Conservation (phyloP, 1,139 yeast genomes). For the Taiozyma sp. region DNA sequence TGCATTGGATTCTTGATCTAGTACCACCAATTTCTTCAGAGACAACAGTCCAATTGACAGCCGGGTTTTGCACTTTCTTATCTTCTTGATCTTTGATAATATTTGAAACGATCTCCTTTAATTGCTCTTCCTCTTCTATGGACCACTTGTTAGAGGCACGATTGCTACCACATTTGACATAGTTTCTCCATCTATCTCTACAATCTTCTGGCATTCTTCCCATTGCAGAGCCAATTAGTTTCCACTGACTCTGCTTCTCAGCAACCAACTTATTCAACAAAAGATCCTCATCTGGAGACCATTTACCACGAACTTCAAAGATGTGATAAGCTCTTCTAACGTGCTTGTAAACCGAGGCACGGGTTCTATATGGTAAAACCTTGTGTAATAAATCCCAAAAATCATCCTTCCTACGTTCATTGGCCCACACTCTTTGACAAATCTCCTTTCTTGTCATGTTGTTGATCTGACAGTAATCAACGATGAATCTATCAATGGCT, state of each 20-base stretch:
- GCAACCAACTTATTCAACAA: constrained; percentile 56
- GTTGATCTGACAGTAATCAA: constrained; percentile 58
- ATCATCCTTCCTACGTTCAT: constrained; percentile 75
- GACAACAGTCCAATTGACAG: constrained; percentile 85
- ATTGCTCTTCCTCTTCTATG: constrained; percentile 57
- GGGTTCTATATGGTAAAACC: constrained; percentile 75
- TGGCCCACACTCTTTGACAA: constrained; percentile 83
- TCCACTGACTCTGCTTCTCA: constrained; percentile 80
- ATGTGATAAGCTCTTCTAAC: constrained; percentile 86
- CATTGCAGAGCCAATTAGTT: constrained; percentile 66
- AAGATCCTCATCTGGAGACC: constrained; percentile 80
- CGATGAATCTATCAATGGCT: constrained; percentile 67
- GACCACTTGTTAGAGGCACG: constrained; percentile 79
- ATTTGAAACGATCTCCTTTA: constrained; percentile 49
- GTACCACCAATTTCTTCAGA: constrained; percentile 86
- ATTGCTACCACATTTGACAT: constrained; percentile 79
- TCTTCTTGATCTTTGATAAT: constrained; percentile 25
- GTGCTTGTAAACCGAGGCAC: constrained; percentile 89
- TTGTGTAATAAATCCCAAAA: constrained; percentile 82
- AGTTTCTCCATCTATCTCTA: constrained; percentile 93
- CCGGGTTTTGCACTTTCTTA: constrained; percentile 22
- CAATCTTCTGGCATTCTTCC: constrained; percentile 98
- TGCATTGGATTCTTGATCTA: constrained; percentile 86
- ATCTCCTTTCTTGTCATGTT: constrained; percentile 60
- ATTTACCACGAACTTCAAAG: constrained; percentile 80